These are phyloP conservation scores for Solanum hybrid DNA, from an alignment of 305 asterid species.

Conservation along the genomic window DNA sequence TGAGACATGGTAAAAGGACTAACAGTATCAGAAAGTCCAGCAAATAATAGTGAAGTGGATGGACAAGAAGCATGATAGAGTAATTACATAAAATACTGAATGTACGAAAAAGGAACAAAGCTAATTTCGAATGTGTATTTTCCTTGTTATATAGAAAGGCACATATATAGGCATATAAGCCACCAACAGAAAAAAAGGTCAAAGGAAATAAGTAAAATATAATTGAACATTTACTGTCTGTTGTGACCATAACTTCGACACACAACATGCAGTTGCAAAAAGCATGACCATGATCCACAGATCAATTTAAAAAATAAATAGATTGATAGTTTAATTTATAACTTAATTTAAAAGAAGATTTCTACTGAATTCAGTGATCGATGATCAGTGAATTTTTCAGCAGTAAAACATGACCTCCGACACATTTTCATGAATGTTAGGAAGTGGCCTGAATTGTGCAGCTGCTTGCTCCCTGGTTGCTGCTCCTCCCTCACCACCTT, in stretches of 20 bases:
- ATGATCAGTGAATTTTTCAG: constrained; percentile 13
- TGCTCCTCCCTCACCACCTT: constrained; percentile 6
- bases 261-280: constrained; percentile 1
- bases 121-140: neutral
- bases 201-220: neutral
- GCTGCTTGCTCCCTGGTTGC: constrained; percentile 28
- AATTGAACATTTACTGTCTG: neutral
- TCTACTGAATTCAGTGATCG: neutral
- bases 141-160: neutral
- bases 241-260: neutral
- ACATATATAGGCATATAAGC: neutral
- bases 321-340: neutral
- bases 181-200: neutral
- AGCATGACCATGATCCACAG: neutral
- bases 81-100: neutral
- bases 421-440: constrained; percentile 40
- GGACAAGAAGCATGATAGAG: neutral
- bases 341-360: neutral
- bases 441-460: constrained; percentile 24
- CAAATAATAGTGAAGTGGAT: neutral
- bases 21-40: neutral
- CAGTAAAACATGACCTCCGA: constrained; percentile 76
- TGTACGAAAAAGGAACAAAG: neutral
- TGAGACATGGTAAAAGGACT: neutral
- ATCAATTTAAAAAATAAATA: neutral